phyloP scores from a whole-genome alignment of 2,329 filamentous ascomycete species.

The Claviceps digitariae region DNA sequence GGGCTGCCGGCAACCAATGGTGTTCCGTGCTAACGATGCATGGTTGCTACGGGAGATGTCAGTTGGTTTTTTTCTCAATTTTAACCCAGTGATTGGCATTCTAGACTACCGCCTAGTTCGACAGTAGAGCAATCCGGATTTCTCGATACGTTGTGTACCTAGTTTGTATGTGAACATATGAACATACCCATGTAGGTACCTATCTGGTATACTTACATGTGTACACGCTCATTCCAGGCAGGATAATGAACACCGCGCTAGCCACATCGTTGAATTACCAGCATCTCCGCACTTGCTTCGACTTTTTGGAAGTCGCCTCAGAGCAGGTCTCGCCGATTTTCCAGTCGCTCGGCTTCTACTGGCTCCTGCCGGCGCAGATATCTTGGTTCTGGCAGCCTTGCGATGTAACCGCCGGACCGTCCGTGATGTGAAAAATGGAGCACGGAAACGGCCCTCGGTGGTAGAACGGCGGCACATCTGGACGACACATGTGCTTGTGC shows the following conservation, averaged over 20 bases:
- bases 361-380: not conserved
- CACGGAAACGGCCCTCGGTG: not conserved
- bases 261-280: no score
- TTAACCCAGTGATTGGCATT: not conserved
- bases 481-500: no score
- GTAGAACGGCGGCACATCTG: not conserved
- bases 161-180: no score
- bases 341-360: not conserved
- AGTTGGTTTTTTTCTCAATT: not conserved
- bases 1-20: no score
- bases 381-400: not conserved
- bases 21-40: not conserved
- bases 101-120: not conserved
- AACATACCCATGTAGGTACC: no score
- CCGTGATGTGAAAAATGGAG: not conserved
- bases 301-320: no score
- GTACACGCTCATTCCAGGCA: no score
- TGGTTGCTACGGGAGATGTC: not conserved
- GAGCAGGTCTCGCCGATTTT: no score
- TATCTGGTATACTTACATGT: no score
- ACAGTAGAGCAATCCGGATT: not conserved
- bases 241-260: no score
- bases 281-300: no score
- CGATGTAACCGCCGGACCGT: not conserved
- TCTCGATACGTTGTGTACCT: no score